Conservation (phyloP, 2,329 filamentous ascomycete genomes). For the Aureobasidium sp. region DNA sequence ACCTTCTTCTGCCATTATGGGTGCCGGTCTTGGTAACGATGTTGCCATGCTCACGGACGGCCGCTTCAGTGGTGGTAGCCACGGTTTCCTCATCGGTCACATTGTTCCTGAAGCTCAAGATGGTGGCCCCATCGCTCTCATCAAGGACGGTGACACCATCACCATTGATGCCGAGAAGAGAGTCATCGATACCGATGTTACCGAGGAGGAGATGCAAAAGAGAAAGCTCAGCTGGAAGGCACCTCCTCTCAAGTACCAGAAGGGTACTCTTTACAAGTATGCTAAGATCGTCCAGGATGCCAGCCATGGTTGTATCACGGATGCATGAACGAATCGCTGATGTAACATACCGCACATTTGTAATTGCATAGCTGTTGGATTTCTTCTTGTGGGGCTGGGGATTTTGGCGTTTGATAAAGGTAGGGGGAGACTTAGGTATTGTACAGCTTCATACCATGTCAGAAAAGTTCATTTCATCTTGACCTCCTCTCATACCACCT, state of each 20-base stretch:
- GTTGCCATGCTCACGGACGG: slow-evolving; percentile 90
- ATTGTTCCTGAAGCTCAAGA: slow-evolving; percentile 85
- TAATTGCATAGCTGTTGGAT: slow-evolving; percentile 9
- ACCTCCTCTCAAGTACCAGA: slow-evolving; percentile 51
- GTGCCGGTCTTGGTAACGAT: slow-evolving; percentile 66
- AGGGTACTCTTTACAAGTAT: slow-evolving; percentile 56
- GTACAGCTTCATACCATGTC: slow-evolving; percentile 13
- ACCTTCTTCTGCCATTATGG: slow-evolving; percentile 85
- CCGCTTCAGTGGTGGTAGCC: slow-evolving; percentile 77
- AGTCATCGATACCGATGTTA: slow-evolving; percentile 58
- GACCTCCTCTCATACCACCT: not conserved
- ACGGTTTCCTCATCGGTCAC: slow-evolving; percentile 91
- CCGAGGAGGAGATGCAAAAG: slow-evolving; percentile 53
- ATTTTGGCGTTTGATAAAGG: slow-evolving; percentile 15
- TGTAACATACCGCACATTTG: not conserved
- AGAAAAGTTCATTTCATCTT: slow-evolving; percentile 3
- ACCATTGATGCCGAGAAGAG: slow-evolving; percentile 79
- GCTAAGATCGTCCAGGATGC: slow-evolving; percentile 50
- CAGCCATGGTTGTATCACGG: slow-evolving; percentile 54
- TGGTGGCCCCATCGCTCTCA: slow-evolving; percentile 80
- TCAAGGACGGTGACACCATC: slow-evolving; percentile 71
- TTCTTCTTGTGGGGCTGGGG: not conserved
- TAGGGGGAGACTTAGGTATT: slow-evolving; percentile 10
- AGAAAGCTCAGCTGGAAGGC: slow-evolving; percentile 46
- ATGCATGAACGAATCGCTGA: slow-evolving; percentile 27